Evolutionary conservation across 2,329 filamentous ascomycete genomes (phyloP), one percentile per base, ranked within the genome.

Genomic region (Pochonia chlamydosporia): DNA sequence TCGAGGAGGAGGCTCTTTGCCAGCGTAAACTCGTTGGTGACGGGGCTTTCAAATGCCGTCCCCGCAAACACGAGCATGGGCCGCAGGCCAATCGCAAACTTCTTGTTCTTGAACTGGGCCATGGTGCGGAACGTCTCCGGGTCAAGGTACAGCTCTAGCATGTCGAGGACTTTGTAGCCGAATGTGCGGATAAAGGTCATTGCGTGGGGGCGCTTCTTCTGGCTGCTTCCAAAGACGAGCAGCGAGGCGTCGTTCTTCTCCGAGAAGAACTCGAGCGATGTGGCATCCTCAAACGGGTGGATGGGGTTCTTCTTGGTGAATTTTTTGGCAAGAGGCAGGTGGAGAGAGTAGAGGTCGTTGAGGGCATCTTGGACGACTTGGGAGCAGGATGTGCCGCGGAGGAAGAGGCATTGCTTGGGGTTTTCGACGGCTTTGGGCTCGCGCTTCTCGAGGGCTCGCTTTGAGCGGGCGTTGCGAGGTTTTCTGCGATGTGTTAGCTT

Each of bases 281-380:
- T 76, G 54, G 87, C 73, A 65, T 95, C 90, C 67, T 96, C 92
- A 68, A 99, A 99, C 2, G 93, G 93, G 68, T 93, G 90, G 59
- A 96, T 86, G 57, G 83, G 78, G 69, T 99, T 99, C 75, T 97
- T 97, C 79, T 97, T 99, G 69, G 83, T 88, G 73, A 99, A 96
- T 57, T 91, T 90, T 68, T 95, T 85, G 54, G 85, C 84, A 52
- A 92, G 78, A 3, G 91, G 90, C 61, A 87, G 84, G 59, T 92
- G 91, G 62, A 99, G 76, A 42, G 88, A 80, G 68, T 89, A 81
- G 48, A 99, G 79, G 60, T 96, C 93, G 56, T 82, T 85, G 52
- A 96, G 75, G 49, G 89, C 88, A 58, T 92, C 85, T 69, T 95
- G 84, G 48, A 90, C 76, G 42, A 93, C 73, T 59, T 92, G 84